Evolutionary conservation across 495 filamentous ascomycete genomes (phyloP).

Genomic region (Thermothielavioides terrestris): DNA sequence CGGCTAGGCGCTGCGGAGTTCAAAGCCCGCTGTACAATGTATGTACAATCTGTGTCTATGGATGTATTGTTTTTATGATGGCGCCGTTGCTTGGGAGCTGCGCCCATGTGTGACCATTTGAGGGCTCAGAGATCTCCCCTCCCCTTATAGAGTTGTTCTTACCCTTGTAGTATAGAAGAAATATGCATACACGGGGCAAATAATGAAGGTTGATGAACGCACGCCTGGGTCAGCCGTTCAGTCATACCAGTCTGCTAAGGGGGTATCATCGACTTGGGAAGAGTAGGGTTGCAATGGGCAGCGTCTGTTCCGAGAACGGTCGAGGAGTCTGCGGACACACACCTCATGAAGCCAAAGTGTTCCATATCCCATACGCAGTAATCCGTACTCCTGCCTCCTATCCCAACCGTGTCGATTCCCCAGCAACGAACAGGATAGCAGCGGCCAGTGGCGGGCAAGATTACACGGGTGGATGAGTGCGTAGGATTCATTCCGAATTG

Average conservation of each 20-base stretch:
- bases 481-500: conserved; percentile 8
- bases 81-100: conserved; percentile 6
- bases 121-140: conserved; percentile 25
- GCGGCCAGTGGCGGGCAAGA: neutral
- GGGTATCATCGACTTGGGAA: too few species aligned
- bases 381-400: too few species aligned
- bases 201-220: conserved; percentile 17
- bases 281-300: too few species aligned
- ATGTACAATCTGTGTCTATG: conserved; percentile 16
- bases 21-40: conserved; percentile 1
- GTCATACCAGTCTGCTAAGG: too few species aligned
- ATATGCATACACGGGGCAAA: conserved; percentile 22
- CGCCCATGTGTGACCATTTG: conserved; percentile 11
- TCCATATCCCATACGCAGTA: too few species aligned
- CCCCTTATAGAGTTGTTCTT: conserved; percentile 23
- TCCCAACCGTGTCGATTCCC: neutral
- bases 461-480: neutral
- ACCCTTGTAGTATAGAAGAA: conserved; percentile 28
- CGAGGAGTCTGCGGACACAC: too few species aligned
- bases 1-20: conserved; percentile 12
- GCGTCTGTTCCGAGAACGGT: too few species aligned
- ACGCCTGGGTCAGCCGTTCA: neutral
- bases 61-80: conserved; percentile 10
- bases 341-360: too few species aligned
- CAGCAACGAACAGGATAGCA: neutral